Evolutionary conservation across 2,329 filamentous ascomycete species (phyloP), one percentile per base, ranked within the genome.

Genomic region (Epichloe amarillans): DNA sequence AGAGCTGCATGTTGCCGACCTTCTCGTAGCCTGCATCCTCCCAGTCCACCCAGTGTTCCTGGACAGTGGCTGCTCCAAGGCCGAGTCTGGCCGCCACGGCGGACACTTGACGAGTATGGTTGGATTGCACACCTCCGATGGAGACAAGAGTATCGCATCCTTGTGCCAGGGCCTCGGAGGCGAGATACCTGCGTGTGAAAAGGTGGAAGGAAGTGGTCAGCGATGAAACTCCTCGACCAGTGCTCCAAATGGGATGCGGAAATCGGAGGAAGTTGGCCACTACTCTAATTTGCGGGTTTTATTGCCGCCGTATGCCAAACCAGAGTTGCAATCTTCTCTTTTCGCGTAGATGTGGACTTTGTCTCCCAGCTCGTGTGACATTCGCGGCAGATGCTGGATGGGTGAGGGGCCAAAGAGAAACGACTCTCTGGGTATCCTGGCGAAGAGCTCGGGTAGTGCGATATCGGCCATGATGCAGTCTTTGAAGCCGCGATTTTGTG

Each of bases 1-100:
- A 82, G 3, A 87, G 72, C 66, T 87, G 81, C 55, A 87, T 82
- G 67, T 87, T 87, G 55, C 84, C 84, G 7, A 83, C 82, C 55
- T 72, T 74, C 19, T 76, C 75, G 60, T 85, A 86, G 8, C 72
- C 74, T 1, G 70, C 64, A 55, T 83, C 79, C 0, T 68, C 62
- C 73, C 76, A 80, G 38, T 81, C 73, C 0, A 86, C 82, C 82
- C 82, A 86, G 60, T 82, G 72, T 65, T 86, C 82, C 64, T 86
- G 82, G 0, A 54, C 79, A 56, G 54, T 69, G 54, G 75, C 69
- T 45, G 70, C 71, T 54, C 75, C 71, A 21, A 85, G 69, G 0
- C 81, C 81, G 1, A 79, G 65, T 45, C 73, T 72, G 21, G 76
- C 70, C 0, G 80, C 80, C 2, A 80, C 76, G 0, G 80, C 82